Conservation (phyloP, 768 basidiomycete species). For the Tulasnella calospora region DNA sequence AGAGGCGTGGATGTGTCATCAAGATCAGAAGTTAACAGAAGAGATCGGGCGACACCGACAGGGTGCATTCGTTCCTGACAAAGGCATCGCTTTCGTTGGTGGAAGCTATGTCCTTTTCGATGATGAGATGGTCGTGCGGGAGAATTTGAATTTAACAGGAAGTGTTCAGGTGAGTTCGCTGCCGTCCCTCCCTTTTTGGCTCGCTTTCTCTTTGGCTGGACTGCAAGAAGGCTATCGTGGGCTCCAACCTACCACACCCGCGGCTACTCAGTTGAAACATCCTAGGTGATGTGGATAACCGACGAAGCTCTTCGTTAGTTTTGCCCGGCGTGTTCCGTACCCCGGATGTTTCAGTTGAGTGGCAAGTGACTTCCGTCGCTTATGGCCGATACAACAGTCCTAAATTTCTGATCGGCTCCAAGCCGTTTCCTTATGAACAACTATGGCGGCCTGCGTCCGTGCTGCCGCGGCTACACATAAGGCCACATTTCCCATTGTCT, state of each 20-base stretch:
- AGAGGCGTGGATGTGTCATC: slow-evolving; percentile 97
- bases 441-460: slow-evolving; percentile 66
- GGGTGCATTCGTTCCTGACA: slow-evolving; percentile 73
- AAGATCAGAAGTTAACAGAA: slow-evolving; percentile 77
- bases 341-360: slow-evolving; percentile 4
- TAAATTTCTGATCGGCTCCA: slow-evolving; percentile 43
- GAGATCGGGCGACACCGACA: slow-evolving; percentile 55
- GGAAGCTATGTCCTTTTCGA: slow-evolving; percentile 85
- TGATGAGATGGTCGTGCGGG: slow-evolving; percentile 49
- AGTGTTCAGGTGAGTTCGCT: slow-evolving; percentile 52
- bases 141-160: slow-evolving; percentile 43
- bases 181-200: slow-evolving; percentile 28
- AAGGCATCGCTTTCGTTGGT: slow-evolving; percentile 73
- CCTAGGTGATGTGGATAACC: slow-evolving; percentile 22
- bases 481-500: slow-evolving; percentile 51
- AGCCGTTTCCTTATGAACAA: slow-evolving; percentile 70
- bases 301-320: slow-evolving; percentile 61
- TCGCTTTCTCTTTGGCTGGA: slow-evolving; percentile 43
- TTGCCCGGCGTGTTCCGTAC: slow-evolving; percentile 31
- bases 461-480: slow-evolving; percentile 85
- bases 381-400: slow-evolving; percentile 96
- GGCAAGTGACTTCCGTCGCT: slow-evolving; percentile 33
- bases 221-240: slow-evolving; percentile 93
- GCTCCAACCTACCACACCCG: slow-evolving; percentile 56
- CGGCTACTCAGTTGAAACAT: slow-evolving; percentile 32